Percentiles rank a stretch among this genome's conserved stretches.
Conservation (phyloP, 495 filamentous ascomycete species). For the Pseudotulostoma volvatum region DNA sequence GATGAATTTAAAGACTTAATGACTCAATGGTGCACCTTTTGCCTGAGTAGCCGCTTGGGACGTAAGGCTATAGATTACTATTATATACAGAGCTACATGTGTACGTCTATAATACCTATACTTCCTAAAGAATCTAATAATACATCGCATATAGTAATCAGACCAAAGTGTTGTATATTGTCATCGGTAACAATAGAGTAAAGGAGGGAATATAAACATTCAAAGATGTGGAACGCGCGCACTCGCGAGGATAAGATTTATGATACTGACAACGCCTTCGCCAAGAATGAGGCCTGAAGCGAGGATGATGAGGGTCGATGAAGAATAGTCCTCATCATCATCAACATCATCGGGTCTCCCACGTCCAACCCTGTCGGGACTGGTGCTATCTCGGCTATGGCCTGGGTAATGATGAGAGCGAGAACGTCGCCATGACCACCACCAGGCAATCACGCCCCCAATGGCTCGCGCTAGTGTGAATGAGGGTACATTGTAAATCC, state of each 20-base stretch:
- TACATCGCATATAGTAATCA: too few species aligned
- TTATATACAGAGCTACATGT: too few species aligned
- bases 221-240: constrained; percentile 60
- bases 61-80: too few species aligned
- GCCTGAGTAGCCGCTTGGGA: too few species aligned
- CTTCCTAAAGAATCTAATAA: too few species aligned
- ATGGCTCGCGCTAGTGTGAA: constrained; percentile 84
- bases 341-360: constrained; percentile 19
- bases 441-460: constrained; percentile 75
- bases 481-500: constrained; percentile 94
- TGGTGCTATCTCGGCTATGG: constrained; percentile 1
- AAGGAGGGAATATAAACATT: neutral
- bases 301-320: constrained; percentile 43
- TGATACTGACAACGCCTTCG: constrained; percentile 85
- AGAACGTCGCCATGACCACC: constrained; percentile 28
- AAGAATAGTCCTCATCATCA: constrained; percentile 25
- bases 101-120: too few species aligned
- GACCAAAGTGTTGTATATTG: too few species aligned
- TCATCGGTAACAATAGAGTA: too few species aligned
- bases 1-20: too few species aligned
- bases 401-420: neutral
- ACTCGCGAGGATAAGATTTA: constrained; percentile 75
- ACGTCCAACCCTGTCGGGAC: too few species aligned
- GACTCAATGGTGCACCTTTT: too few species aligned
- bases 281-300: constrained; percentile 77